These are phyloP conservation scores for Diaporthe citrichinensis DNA, from an alignment of 2,329 filamentous ascomycete species.

Conservation along the genomic window DNA sequence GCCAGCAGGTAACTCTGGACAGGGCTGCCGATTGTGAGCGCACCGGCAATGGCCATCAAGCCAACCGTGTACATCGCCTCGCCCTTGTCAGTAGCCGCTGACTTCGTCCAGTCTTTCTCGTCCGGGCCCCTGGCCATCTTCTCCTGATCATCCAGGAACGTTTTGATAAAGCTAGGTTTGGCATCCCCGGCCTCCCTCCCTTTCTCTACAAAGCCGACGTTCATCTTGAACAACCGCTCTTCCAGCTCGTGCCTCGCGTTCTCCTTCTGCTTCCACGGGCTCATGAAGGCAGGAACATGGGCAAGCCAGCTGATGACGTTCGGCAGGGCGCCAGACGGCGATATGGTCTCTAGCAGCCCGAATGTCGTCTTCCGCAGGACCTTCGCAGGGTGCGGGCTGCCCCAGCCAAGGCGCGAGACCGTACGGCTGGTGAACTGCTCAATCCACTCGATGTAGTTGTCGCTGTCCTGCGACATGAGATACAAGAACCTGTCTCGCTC, in stretches of 20 bases:
- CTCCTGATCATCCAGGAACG: conserved; percentile 54
- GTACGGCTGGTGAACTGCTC: conserved; percentile 64
- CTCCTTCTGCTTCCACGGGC: conserved; percentile 63
- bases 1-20: conserved; percentile 59
- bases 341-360: conserved; percentile 61
- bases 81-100: conserved; percentile 47
- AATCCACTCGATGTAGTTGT: conserved; percentile 60
- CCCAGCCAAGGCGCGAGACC: conserved; percentile 62
- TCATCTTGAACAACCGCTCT: conserved; percentile 53
- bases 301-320: conserved; percentile 57
- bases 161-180: conserved; percentile 58
- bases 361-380: conserved; percentile 60
- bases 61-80: conserved; percentile 62
- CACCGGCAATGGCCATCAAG: conserved; percentile 63
- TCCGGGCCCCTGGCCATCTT: conserved; percentile 39
- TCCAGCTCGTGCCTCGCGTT: conserved; percentile 56
- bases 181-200: conserved; percentile 51
- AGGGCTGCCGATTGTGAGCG: conserved; percentile 59
- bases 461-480: conserved; percentile 55
- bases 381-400: conserved; percentile 56
- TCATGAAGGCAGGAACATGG: conserved; percentile 55
- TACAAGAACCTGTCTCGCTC: conserved; percentile 63
- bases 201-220: conserved; percentile 54
- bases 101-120: conserved; percentile 48
- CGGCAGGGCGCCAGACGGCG: conserved; percentile 59